Base-by-base conservation (phyloP, 129 eudicot genomes). In the Apium graveolens region DNA sequence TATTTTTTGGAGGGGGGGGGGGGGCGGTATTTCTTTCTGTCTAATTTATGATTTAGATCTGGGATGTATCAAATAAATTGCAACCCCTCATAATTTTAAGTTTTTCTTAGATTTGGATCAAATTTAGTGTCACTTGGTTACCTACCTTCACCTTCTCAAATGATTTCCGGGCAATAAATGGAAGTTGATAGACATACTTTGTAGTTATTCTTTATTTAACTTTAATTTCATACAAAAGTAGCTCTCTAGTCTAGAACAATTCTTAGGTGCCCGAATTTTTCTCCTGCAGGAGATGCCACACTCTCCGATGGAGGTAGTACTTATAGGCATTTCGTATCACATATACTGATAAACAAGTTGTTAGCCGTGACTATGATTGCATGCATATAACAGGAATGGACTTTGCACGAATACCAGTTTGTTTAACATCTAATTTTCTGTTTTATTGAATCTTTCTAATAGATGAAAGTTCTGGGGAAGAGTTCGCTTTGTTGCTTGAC, bases 401-500 rank as follows among this genome's bases (percentile, higher is more conserved):
- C 1, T 14, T 11, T 21, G n/a, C 21, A 45, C 49, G 10, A 45
- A 37, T 39, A 39, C 49, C n/a, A 42, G 21, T 20, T 11, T 75
- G 44, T 24, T 69, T 26, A 63, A 63, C 20, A 5, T 17, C 13
- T 68, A 11, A 44, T 71, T 51, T 73, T 17, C 41, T 73, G 53
- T 60, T 62, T 24, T 18, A 26, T 32, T 38, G 12, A 32, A 18
- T 8, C 7, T 70, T 39, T 77, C 26, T 76, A 65, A 79, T 74
- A 91, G 96, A 79, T 81, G 91, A 88, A 66, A 78, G 74, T 76
- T 87, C 92, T 69, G 94, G 87, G 55, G 97, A 90, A 78, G 92
- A 87, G 24, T 95, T 91, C 80, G 80, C 91, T 57, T 87, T 85
- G 75, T 91, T 79, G 77, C 96, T 95, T 66, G 96, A 95, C 83